A percentile compares a stretch with the other conserved stretches of the same genome.
phyloP scores from a whole-genome alignment of 202 grass and related monocot genomes.

The Musa balbisiana region DNA sequence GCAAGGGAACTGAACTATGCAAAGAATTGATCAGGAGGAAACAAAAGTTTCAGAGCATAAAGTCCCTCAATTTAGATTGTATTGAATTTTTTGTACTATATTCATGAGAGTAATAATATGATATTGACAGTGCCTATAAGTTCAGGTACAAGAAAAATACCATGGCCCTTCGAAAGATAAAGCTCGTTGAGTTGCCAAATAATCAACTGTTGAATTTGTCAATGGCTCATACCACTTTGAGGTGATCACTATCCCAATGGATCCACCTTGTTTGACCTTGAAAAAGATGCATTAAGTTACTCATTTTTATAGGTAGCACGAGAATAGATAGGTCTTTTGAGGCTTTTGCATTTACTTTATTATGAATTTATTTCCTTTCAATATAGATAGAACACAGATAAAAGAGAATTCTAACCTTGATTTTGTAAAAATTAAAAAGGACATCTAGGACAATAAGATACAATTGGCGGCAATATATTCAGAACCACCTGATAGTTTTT shows the following conservation, averaged over 20 bases:
- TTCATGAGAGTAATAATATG: neutral
- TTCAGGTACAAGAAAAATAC: constrained; percentile 17
- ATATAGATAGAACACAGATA: neutral
- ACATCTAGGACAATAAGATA: too few relatives aligned
- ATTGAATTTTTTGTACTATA: neutral
- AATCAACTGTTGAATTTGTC: constrained; percentile 31
- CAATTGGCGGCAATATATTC: neutral
- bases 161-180: constrained; percentile 30
- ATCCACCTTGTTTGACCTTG: constrained; percentile 39
- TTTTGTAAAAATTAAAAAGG: neutral
- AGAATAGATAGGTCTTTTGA: too few relatives aligned
- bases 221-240: constrained; percentile 36
- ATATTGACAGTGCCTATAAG: neutral
- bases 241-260: constrained; percentile 27
- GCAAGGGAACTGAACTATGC: too few relatives aligned
- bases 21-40: neutral
- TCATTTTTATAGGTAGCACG: neutral
- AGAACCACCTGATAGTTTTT: constrained; percentile 37
- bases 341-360: neutral
- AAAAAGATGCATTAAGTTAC: neutral
- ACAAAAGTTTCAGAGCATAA: neutral
- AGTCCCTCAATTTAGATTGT: neutral
- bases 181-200: constrained; percentile 32
- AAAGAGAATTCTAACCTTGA: neutral
- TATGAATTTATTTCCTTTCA: neutral